These are phyloP conservation scores for Spinacia oleracea DNA, from an alignment of 179 eudicot species.

Conservation along the genomic window DNA sequence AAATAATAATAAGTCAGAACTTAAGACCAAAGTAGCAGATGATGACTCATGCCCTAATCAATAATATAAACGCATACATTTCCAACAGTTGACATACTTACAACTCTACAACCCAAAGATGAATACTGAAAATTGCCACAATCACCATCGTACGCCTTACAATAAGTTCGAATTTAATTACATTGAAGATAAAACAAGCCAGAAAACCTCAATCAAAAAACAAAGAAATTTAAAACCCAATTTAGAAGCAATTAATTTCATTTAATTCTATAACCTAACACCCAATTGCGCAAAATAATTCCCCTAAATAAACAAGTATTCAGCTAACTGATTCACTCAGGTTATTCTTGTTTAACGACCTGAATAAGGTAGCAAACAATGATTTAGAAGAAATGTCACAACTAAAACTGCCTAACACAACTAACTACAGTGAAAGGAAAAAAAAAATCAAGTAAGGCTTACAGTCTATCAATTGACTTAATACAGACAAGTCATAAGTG, in stretches of 20 bases:
- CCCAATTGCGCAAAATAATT: background rate
- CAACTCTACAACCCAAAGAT: slow-evolving; percentile 1
- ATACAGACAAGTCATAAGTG: no score
- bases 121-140: background rate
- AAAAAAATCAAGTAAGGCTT: no score
- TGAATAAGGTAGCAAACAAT: no score
- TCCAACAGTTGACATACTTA: slow-evolving; percentile 5
- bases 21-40: background rate
- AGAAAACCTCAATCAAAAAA: background rate
- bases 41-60: background rate
- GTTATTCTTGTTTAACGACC: no score
- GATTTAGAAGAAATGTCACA: no score
- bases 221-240: background rate
- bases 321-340: background rate
- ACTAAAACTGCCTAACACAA: no score
- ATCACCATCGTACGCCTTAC: background rate
- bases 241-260: background rate
- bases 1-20: background rate
- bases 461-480: no score
- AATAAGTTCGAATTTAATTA: background rate
- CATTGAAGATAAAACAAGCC: slow-evolving; percentile 10
- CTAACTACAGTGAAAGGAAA: no score
- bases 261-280: background rate
- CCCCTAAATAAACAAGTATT: background rate
- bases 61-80: background rate